Evolutionary conservation across 2,329 filamentous ascomycete genomes (phyloP), one percentile per base, ranked within the genome.

Genomic region (Ophiostoma himal-ulmi): DNA sequence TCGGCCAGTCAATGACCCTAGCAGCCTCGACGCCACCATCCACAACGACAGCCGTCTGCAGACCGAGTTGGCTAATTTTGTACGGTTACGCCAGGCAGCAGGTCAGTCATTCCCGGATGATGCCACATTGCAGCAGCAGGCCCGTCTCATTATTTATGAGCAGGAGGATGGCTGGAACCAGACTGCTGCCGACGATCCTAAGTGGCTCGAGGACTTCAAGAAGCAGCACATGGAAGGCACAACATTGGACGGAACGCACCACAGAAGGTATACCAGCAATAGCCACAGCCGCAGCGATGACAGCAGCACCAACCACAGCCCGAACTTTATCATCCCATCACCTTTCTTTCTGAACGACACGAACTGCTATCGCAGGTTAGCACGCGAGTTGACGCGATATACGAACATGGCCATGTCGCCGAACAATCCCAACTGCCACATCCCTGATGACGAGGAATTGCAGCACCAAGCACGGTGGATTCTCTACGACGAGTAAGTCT

Each of bases 131-230:
- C 86, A 88, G 74, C 79, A 79, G 37, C 81, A 88, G 74, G 86
- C 86, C 30, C 83, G 87, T 72, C 81, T 87, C 68, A 86, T 89
- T 74, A 86, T 89, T 30, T 89, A 87, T 77, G 86, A 87, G 66
- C 84, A 82, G 71, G 85, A 88, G 69, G 86, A 89, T 74, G 83
- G 83, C 11, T 89, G 87, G 86, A 89, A 89, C 73, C 87, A 88
- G 75, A 89, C 87, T 1, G 84, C 83, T 0, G 85, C 86, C 3
- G 87, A 89, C 73, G 85, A 86, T 72, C 73, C 79, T 2, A 77
- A 80, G 3, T 88, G 86, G 84, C 79, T 89, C 1, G 76, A 79
- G 3, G 78, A 81, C 14, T 89, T 89, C 78, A 84, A 81, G 71
- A 76, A 80, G 57, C 81, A 84, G 68, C 83, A 73, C 17, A 65